These are phyloP conservation scores for Lasiodiplodia sp. DNA, from an alignment of 2,329 filamentous ascomycete species.

Conservation along the genomic window DNA sequence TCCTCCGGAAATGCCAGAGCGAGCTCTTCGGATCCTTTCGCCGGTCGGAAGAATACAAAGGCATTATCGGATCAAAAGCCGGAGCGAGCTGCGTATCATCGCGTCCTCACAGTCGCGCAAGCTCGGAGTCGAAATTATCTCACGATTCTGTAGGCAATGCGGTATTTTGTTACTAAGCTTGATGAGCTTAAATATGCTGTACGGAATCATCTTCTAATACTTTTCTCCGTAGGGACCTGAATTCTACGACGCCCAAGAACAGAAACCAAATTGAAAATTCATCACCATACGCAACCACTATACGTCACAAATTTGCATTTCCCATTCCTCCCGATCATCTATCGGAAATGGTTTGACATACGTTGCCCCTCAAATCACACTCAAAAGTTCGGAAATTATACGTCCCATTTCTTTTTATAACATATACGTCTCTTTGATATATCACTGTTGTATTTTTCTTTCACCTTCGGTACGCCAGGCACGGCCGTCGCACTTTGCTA, in stretches of 20 bases:
- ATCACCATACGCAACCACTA: background rate
- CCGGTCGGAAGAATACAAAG: background rate
- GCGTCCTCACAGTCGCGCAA: background rate
- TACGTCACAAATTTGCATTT: no score
- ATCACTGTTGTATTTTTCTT: no score
- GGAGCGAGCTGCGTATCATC: no score
- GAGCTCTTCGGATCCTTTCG: background rate
- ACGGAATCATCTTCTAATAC: background rate
- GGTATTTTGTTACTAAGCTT: background rate
- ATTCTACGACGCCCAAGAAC: background rate
- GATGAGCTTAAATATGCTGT: background rate
- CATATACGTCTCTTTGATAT: no score
- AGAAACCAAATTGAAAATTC: background rate
- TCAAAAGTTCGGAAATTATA: no score
- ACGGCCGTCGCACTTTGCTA: no score
- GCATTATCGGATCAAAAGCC: background rate
- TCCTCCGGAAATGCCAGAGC: background rate
- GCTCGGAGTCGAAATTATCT: background rate
- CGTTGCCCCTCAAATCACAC: no score
- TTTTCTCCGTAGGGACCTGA: background rate
- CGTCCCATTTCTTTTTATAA: no score
- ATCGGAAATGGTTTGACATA: no score
- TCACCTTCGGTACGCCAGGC: no score
- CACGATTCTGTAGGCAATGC: background rate
- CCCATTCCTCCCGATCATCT: no score